Evolutionary conservation across 2,329 filamentous ascomycete species (phyloP).

Genomic region (Penicillium sp.): DNA sequence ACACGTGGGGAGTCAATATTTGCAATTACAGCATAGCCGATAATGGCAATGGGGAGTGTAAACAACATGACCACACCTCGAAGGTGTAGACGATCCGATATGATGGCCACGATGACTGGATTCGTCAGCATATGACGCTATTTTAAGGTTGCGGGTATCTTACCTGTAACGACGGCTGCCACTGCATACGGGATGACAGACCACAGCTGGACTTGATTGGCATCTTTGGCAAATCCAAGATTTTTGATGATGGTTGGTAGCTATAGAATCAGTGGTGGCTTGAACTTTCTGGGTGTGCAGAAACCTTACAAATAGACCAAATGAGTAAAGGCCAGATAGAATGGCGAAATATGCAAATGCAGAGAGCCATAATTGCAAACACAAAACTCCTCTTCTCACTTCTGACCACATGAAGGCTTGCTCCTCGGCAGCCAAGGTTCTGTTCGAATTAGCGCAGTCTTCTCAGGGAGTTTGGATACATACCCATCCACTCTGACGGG

Average conservation of each 20-base stretch:
- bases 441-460: slow-evolving; percentile 9
- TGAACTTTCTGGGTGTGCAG: fast-evolving
- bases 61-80: slow-evolving; percentile 63
- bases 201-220: slow-evolving; percentile 62
- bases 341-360: slow-evolving; percentile 63
- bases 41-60: slow-evolving; percentile 63
- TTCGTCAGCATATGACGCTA: slow-evolving; percentile 8
- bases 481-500: slow-evolving; percentile 30
- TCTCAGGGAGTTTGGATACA: not conserved
- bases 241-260: slow-evolving; percentile 64
- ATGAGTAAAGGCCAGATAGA: slow-evolving; percentile 59
- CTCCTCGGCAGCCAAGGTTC: slow-evolving; percentile 21
- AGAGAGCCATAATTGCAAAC: slow-evolving; percentile 62
- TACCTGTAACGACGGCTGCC: slow-evolving; percentile 56
- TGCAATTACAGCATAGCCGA: slow-evolving; percentile 64
- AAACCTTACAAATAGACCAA: slow-evolving; percentile 60
- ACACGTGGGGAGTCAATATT: slow-evolving; percentile 53
- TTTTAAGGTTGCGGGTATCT: slow-evolving; percentile 6
- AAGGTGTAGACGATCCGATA: slow-evolving; percentile 61
- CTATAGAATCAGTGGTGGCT: slow-evolving; percentile 30
- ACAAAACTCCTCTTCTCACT: slow-evolving; percentile 61
- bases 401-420: slow-evolving; percentile 62
- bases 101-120: slow-evolving; percentile 45
- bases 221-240: slow-evolving; percentile 53
- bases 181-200: slow-evolving; percentile 65